phyloP scores from a whole-genome alignment of 1,139 yeast genomes.

The Geotrichum citri-aurantii region DNA sequence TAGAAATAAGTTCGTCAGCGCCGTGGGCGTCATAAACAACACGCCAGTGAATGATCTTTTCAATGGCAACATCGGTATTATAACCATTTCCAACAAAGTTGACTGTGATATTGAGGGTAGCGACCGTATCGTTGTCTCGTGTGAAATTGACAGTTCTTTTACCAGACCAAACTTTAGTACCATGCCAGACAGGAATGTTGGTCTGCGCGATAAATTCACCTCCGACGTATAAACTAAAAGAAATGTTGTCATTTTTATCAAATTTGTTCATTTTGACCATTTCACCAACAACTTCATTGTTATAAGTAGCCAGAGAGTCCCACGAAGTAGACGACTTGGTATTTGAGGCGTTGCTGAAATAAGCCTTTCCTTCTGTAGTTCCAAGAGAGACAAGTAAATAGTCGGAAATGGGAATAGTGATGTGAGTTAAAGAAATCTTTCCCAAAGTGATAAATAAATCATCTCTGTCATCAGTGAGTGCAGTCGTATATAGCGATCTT shows the following conservation, averaged over 20 bases:
- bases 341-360: conserved; percentile 57
- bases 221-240: conserved; percentile 55
- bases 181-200: conserved; percentile 30
- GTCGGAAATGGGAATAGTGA: conserved; percentile 21
- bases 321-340: conserved; percentile 51
- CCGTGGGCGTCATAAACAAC: conserved; percentile 38
- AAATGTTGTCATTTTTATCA: conserved; percentile 50
- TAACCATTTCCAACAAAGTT: conserved; percentile 65
- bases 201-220: conserved; percentile 59
- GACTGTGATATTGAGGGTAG: conserved; percentile 40
- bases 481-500: conserved; percentile 26
- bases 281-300: conserved; percentile 71
- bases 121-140: conserved; percentile 25
- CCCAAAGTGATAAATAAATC: conserved; percentile 31
- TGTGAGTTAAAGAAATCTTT: conserved; percentile 23
- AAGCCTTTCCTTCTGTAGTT: conserved; percentile 25
- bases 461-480: conserved; percentile 27
- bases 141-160: conserved; percentile 24
- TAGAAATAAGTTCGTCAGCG: conserved; percentile 31
- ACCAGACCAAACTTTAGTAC: conserved; percentile 27
- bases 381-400: conserved; percentile 24
- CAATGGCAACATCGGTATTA: conserved; percentile 56
- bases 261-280: conserved; percentile 55
- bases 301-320: conserved; percentile 69
- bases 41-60: conserved; percentile 53